Evolutionary conservation across 169 alveolate species (phyloP).

Genomic region (Perkinsus olseni): DNA sequence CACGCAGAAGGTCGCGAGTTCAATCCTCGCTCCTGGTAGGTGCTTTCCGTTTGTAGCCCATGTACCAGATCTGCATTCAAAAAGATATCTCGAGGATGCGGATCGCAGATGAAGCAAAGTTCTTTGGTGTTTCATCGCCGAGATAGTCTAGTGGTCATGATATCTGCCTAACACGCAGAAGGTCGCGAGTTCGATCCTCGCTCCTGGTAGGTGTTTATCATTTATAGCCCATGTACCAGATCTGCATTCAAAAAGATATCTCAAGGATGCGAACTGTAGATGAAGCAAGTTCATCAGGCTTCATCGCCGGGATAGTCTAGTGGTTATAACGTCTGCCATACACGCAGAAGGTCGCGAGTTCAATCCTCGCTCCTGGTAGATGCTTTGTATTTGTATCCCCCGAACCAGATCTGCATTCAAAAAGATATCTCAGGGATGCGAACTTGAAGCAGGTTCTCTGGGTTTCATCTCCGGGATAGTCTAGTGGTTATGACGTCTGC

Average conservation of each 20-base stretch:
- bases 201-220: background rate
- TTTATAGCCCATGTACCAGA: background rate
- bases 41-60: background rate
- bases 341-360: slow-evolving; percentile 68
- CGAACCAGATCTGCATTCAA: too few relatives aligned
- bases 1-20: slow-evolving; percentile 69
- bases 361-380: slow-evolving; percentile 65
- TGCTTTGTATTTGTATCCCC: too few relatives aligned
- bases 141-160: background rate
- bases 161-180: slow-evolving; percentile 59
- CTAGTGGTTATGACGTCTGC: slow-evolving; percentile 58
- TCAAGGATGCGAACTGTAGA: too few relatives aligned
- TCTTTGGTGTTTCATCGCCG: background rate
- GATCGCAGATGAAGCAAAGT: too few relatives aligned
- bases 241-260: too few relatives aligned
- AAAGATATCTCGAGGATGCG: too few relatives aligned
- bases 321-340: slow-evolving; percentile 55
- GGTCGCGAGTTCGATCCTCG: slow-evolving; percentile 66
- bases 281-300: too few relatives aligned
- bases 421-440: too few relatives aligned
- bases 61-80: too few relatives aligned
- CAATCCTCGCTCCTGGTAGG: slow-evolving; percentile 44
- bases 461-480: background rate
- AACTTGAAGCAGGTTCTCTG: too few relatives aligned
- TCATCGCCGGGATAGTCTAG: too few relatives aligned